A percentile compares a stretch with the other conserved stretches of the same genome.
Evolutionary conservation across 139 green algal genomes (phyloP).

Genomic region (Chlorella ohadii): DNA sequence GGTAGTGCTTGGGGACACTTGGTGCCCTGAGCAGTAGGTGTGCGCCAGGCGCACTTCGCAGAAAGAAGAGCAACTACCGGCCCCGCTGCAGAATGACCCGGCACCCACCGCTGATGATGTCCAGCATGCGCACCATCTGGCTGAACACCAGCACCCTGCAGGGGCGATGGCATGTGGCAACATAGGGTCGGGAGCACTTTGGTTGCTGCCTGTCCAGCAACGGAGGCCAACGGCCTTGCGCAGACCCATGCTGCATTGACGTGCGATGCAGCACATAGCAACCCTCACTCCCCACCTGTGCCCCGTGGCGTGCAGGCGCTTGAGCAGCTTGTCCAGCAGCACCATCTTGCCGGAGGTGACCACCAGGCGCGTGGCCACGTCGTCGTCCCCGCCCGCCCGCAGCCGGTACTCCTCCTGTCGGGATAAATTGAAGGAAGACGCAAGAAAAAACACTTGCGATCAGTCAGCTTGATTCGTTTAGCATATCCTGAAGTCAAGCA

Average conservation of each 20-base stretch:
- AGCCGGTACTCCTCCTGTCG: conserved; percentile 72
- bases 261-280: not conserved
- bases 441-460: no score
- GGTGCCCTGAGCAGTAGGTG: no score
- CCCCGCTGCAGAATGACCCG: conserved; percentile 75
- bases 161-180: not conserved
- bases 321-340: conserved; percentile 96
- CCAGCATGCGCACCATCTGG: conserved; percentile 92
- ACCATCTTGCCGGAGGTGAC: conserved; percentile 87
- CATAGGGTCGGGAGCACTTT: not conserved
- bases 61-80: no score
- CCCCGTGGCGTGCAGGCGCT: conserved; percentile 80
- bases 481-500: no score
- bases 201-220: no score
- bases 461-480: no score
- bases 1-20: no score
- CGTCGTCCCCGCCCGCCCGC: conserved; percentile 45
- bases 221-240: no score
- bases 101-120: conserved; percentile 81
- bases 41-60: no score
- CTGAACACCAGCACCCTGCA: conserved; percentile 92
- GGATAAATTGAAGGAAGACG: not conserved
- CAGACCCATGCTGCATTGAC: no score
- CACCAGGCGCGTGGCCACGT: conserved; percentile 74
- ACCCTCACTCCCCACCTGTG: conserved; percentile 69